phyloP scores from a whole-genome alignment of 73 alveolate species.

The Blepharisma japonicum region DNA sequence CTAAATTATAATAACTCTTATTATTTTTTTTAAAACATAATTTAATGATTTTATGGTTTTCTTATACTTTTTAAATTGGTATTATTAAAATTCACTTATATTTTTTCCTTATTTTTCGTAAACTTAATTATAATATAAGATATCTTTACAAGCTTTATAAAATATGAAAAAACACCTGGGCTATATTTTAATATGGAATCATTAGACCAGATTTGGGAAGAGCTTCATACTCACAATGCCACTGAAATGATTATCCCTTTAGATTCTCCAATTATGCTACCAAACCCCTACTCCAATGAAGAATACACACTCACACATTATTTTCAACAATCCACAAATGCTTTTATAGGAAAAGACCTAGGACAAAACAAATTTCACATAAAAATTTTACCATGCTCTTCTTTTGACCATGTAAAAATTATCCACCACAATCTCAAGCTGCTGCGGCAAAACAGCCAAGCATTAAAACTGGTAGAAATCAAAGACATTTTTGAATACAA shows the following conservation, averaged over 20 bases:
- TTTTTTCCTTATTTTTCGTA: no score
- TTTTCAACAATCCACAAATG: constrained; percentile 1
- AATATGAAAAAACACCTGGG: no score
- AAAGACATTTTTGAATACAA: background rate
- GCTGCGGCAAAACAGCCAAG: background rate
- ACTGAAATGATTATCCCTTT: background rate
- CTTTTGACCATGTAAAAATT: background rate
- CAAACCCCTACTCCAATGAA: background rate
- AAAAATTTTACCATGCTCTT: background rate
- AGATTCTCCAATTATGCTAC: background rate
- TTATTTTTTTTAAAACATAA: no score
- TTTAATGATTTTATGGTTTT: no score
- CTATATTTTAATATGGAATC: no score
- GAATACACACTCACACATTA: background rate
- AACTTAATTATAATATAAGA: no score
- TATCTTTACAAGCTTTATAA: no score
- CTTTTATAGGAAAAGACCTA: background rate
- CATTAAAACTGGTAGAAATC: background rate
- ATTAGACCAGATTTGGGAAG: no score
- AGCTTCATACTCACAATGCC: no score
- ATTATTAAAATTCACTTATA: no score
- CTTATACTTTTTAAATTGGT: no score
- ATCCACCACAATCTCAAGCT: background rate
- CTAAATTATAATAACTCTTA: no score
- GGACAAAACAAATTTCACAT: background rate